Base-by-base conservation (phyloP, 768 basidiomycete species). In the Lentinula guzmanii region DNA sequence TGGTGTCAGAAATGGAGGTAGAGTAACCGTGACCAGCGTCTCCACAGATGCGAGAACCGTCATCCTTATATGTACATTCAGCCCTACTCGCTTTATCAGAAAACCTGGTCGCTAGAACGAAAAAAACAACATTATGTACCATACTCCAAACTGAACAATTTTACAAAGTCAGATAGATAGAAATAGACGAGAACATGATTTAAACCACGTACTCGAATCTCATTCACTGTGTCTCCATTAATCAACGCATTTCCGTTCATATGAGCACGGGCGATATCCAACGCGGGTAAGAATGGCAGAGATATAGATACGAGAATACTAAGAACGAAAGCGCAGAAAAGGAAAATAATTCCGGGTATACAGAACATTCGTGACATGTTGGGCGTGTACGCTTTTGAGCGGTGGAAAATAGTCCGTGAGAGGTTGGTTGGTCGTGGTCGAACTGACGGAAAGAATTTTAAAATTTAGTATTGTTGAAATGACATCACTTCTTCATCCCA, bases 271-370 rank as follows among this genome's bases (percentile, higher is more conserved):
- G 80, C 78, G 67, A 92, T 77, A 71, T 91, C 90, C 65, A 91
- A 75, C 0, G 80, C 82, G 18, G 85, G 77, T 21, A 92, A 76
- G 73, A 75, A 85, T 1, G 91, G 90, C 3, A 91, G 75, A 15
- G 90, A 91, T 53, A 92, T 78, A 11, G 89, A 85, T 35, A 85
- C 82, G 64, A 91, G 74, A 69, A 91, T 76, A 65, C 81, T 82
- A 63, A 91, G 80, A 1, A 87, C 79, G 61, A 90, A 81, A 31
- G 90, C 89, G 48, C 71, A 73, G 66, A 83, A 75, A 58, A 90
- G 73, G 65, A 84, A 78, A 65, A 84, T 70, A 41, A 82, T 66
- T 35, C 84, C 86, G 3, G 86, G 85, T 62, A 90, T 75, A 68
- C 86, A 86, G 74, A 87, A 84, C 28, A 72, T 66, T 63, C 84